phyloP scores from a whole-genome alignment of 176 grass and related monocot genomes.

The Carex scoparia region DNA sequence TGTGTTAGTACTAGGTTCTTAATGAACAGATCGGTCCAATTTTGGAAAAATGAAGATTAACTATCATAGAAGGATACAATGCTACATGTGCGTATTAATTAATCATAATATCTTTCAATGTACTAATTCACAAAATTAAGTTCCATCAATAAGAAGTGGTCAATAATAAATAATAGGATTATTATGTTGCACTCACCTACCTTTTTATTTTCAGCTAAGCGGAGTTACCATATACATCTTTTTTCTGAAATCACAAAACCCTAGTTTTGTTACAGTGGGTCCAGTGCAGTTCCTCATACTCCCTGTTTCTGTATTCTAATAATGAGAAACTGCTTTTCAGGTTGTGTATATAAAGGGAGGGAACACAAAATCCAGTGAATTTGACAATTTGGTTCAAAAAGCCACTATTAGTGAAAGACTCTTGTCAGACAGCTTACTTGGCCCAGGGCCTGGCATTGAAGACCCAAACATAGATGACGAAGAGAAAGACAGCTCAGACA shows the following conservation, averaged over 20 bases:
- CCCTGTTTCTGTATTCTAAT: neutral
- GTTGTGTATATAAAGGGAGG: conserved; percentile 76
- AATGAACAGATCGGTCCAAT: neutral
- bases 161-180: neutral
- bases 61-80: neutral
- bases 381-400: conserved; percentile 35
- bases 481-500: conserved; percentile 45
- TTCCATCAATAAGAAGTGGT: neutral
- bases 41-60: neutral
- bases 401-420: conserved; percentile 43
- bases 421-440: conserved; percentile 49
- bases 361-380: conserved; percentile 40
- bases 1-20: neutral
- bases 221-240: neutral
- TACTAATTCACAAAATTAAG: neutral
- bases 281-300: neutral
- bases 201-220: neutral
- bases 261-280: neutral
- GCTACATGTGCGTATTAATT: neutral
- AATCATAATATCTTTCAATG: conserved; percentile 5
- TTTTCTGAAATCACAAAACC: neutral
- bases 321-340: conserved; percentile 34
- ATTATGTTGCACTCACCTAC: neutral
- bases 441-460: conserved; percentile 36
- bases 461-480: conserved; percentile 45